Conservation (phyloP, 1,284 basidiomycete genomes). For the Ceratobasidium sp. region DNA sequence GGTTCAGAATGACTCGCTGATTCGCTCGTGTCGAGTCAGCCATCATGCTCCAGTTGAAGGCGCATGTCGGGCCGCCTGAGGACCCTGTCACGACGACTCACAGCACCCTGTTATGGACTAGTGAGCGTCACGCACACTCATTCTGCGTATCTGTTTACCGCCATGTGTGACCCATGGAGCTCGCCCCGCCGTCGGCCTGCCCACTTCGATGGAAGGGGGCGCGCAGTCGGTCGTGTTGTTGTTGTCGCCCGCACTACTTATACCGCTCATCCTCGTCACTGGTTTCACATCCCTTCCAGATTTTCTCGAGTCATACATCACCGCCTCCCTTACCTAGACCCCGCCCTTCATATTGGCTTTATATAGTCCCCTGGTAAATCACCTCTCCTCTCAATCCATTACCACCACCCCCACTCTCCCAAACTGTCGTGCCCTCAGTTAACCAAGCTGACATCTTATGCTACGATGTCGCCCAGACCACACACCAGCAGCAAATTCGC, state of each 20-base stretch:
- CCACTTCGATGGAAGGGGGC: too few relatives aligned
- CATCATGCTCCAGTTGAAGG: too few relatives aligned
- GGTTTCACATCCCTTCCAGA: constrained; percentile 1
- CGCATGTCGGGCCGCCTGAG: too few relatives aligned
- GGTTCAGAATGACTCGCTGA: too few relatives aligned
- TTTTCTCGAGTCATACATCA: constrained; percentile 23
- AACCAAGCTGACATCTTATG: background rate
- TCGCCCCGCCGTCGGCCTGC: too few relatives aligned
- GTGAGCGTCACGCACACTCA: too few relatives aligned
- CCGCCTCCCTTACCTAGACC: background rate
- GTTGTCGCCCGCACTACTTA: constrained; percentile 21
- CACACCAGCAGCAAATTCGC: background rate
- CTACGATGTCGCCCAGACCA: background rate
- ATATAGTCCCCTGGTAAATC: constrained; percentile 15
- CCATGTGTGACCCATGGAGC: too few relatives aligned
- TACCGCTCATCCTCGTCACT: constrained; percentile 7
- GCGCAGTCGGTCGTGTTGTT: too few relatives aligned
- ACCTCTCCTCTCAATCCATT: background rate
- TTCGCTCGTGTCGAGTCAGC: too few relatives aligned
- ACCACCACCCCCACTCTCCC: constrained; percentile 14
- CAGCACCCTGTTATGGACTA: too few relatives aligned
- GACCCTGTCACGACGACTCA: too few relatives aligned
- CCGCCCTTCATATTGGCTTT: constrained; percentile 3
- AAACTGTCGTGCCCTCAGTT: background rate
- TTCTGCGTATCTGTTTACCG: too few relatives aligned